Conservation (phyloP, 768 basidiomycete genomes). For the Pleurotus cornucopiae region DNA sequence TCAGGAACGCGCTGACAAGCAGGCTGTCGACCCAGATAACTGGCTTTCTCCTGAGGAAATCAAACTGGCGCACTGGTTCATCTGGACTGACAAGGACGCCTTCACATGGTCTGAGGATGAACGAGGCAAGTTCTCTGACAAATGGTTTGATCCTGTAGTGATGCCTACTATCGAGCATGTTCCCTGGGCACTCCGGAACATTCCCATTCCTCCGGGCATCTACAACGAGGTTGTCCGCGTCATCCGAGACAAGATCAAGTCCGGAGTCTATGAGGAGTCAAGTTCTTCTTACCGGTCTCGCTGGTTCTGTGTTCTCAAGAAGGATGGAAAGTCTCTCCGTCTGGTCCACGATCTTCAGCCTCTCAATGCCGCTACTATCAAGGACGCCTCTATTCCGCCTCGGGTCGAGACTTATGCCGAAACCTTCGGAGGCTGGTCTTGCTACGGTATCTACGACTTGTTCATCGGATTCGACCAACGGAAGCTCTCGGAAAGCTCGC, state of each 20-base stretch:
- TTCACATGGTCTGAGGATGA: constrained; percentile 26
- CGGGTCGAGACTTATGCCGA: constrained; percentile 26
- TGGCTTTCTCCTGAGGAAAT: constrained; percentile 31
- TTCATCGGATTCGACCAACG: constrained; percentile 29
- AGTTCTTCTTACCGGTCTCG: constrained; percentile 16
- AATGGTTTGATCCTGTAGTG: no score
- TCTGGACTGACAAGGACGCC: constrained; percentile 17
- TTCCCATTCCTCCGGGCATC: constrained; percentile 25
- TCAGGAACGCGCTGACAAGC: no score
- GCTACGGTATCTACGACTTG: constrained; percentile 27
- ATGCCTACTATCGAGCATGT: no score
- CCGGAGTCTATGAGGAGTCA: constrained; percentile 19
- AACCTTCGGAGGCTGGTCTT: constrained; percentile 25
- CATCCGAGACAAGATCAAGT: constrained; percentile 21
- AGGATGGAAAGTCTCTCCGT: no score
- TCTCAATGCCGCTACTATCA: no score
- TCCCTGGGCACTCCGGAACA: no score
- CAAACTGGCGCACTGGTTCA: constrained; percentile 13
- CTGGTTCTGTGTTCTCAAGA: constrained; percentile 21
- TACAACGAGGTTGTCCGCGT: constrained; percentile 18
- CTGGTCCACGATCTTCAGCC: no score
- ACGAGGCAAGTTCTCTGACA: constrained; percentile 16
- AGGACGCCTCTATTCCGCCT: constrained; percentile 14
- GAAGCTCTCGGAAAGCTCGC: no score
- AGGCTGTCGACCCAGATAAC: constrained; percentile 14